Percentiles rank a stretch among this genome's conserved stretches.
Conservation (phyloP, 441 rosid species). For the Metrosideros polymorpha region DNA sequence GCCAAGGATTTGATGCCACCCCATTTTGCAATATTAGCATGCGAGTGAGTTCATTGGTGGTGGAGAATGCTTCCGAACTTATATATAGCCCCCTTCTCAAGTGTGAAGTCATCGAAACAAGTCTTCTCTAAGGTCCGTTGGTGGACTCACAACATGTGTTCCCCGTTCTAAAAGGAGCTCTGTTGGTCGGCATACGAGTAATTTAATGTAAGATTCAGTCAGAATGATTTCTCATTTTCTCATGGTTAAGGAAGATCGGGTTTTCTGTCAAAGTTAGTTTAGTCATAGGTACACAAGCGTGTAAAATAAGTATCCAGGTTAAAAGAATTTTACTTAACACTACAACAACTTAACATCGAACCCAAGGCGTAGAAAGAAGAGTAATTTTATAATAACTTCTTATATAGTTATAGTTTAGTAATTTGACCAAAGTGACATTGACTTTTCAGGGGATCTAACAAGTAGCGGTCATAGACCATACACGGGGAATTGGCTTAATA, state of each 20-base stretch:
- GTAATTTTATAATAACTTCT: not conserved
- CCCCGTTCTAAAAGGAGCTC: not conserved
- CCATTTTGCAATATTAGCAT: not conserved
- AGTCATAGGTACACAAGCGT: fast-evolving
- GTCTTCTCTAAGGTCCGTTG: not conserved
- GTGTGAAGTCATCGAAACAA: fast-evolving
- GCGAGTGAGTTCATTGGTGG: not conserved
- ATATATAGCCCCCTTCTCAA: too few relatives aligned
- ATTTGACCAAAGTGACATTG: not conserved
- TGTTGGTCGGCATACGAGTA: fast-evolving
- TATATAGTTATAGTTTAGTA: not conserved
- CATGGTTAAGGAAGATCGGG: not conserved
- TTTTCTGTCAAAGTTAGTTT: not conserved
- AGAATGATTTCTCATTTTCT: not conserved
- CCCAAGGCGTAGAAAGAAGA: too few relatives aligned
- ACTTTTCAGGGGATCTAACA: fast-evolving
- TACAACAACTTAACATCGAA: too few relatives aligned
- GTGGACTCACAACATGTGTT: not conserved
- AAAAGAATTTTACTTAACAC: not conserved
- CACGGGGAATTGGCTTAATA: too few relatives aligned
- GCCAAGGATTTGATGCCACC: not conserved
- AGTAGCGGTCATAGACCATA: not conserved
- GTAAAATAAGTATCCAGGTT: not conserved
- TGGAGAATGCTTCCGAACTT: not conserved
- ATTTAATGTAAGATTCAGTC: not conserved